These are phyloP conservation scores for Dactylellina parvicollis DNA, from an alignment of 2,329 filamentous ascomycete genomes.

Conservation along the genomic window DNA sequence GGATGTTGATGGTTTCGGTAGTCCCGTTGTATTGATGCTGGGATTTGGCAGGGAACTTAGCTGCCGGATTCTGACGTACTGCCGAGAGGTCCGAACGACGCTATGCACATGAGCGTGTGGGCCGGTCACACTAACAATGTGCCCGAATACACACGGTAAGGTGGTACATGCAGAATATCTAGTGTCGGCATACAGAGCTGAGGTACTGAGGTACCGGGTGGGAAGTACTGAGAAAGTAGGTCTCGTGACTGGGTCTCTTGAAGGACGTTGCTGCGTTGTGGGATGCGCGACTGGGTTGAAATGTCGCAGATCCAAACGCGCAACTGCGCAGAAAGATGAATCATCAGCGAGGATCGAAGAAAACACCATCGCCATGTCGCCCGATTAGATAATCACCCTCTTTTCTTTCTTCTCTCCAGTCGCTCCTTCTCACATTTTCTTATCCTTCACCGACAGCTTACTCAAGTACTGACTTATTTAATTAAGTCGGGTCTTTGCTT, in stretches of 20 bases:
- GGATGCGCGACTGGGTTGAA: not conserved
- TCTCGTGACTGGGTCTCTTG: no score
- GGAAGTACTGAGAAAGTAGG: no score
- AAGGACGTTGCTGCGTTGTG: no score
- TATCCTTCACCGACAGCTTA: conserved; percentile 7
- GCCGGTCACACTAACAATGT: no score
- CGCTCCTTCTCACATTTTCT: not conserved
- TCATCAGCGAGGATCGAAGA: not conserved
- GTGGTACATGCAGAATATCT: no score
- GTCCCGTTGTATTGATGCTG: conserved; percentile 10
- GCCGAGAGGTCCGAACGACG: no score
- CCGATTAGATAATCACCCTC: not conserved
- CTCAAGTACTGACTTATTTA: not conserved
- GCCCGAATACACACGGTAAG: no score
- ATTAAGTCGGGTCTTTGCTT: no score
- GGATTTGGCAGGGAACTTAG: conserved; percentile 14
- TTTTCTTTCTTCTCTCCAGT: not conserved
- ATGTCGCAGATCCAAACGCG: not conserved
- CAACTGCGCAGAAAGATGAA: not conserved
- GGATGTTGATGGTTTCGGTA: conserved; percentile 21
- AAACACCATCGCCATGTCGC: not conserved
- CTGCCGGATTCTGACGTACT: conserved; percentile 48
- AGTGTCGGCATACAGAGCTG: no score
- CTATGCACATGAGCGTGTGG: no score
- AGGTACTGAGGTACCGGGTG: no score